Base-by-base conservation (phyloP, 257 asterid species). In the Ilex asprella region DNA sequence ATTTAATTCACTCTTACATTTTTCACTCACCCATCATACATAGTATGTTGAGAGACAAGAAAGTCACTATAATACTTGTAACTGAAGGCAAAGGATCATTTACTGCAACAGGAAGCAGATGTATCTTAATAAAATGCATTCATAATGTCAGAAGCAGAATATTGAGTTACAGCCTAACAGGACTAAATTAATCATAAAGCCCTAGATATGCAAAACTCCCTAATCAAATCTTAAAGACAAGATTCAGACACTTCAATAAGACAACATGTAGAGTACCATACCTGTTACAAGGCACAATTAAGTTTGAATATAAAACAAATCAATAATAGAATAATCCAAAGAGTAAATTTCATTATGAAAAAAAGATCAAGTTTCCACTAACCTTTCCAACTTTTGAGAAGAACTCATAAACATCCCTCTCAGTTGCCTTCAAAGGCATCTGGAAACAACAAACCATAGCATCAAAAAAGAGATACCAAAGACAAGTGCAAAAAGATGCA, bases 391-490 rank as follows among this genome's bases (percentile, higher is more conserved):
- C 99, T 81, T 86, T 84, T 10, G 97, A 89, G 76, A 93, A 93
- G 75, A 93, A 93, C 71, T 93, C 97, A 63, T 86, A 93, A 67
- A 89, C 97, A 76, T 93, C 97, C 70, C 99, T 81, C 75, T 93
- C 99, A 39, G 91, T 85, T 30, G 99, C 99, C 82, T 93, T 93
- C 77, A 93, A 80, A 44, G 99, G 99, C 97, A 93, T 93, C 99
- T 93, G 82, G 73, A 75, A 60, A 51, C 39, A 59, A 66, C 46
- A 60, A 68, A 4, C 5, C 41, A 35, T 35, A 35, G 8, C 41
- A 56, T 63, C 15, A 14, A 50, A 60, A 50, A 44, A 61, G 68
- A 41, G 61, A 21, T n/a, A 54, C 61, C 35, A 60, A 39, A 29
- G 41, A n/a, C 56, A 52, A 41, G 63, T 47, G n/a, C 39, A 53